Conservation (phyloP, 306 rosid species). For the Hylodesmum podocarpum region DNA sequence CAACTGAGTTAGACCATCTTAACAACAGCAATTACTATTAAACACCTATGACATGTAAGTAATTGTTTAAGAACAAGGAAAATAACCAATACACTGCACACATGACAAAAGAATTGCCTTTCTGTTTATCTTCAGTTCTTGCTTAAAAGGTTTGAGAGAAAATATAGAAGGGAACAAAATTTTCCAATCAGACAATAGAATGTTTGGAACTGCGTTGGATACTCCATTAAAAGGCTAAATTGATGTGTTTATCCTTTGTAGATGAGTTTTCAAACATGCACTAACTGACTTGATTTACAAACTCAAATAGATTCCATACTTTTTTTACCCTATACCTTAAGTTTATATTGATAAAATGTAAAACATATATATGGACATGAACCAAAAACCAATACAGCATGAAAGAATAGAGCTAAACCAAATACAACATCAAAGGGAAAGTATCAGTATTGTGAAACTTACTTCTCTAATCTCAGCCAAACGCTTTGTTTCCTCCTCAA, state of each 20-base stretch:
- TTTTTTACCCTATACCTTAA: neutral
- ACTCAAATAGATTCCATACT: neutral
- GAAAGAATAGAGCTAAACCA: neutral
- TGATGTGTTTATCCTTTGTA: no score
- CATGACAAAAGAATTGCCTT: neutral
- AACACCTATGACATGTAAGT: neutral
- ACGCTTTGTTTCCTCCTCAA: conserved; percentile 72
- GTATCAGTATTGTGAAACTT: conserved; percentile 36
- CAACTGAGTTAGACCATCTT: no score
- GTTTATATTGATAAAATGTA: neutral
- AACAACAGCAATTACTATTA: neutral
- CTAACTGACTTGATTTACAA: neutral
- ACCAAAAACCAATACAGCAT: neutral
- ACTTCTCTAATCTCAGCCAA: conserved; percentile 91
- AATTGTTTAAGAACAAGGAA: neutral
- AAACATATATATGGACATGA: neutral
- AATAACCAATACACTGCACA: neutral
- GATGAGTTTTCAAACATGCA: no score
- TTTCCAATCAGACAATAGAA: neutral
- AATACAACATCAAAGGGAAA: neutral
- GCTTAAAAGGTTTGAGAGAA: neutral
- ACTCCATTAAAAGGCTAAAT: no score
- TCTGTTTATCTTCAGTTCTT: neutral
- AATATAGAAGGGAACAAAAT: neutral
- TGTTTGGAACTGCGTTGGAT: no score